A percentile compares a stretch with the other conserved stretches of the same genome.
These are phyloP conservation scores for Leishmania amazonensis DNA, from an alignment of 208 protist genomes.

Conservation along the genomic window DNA sequence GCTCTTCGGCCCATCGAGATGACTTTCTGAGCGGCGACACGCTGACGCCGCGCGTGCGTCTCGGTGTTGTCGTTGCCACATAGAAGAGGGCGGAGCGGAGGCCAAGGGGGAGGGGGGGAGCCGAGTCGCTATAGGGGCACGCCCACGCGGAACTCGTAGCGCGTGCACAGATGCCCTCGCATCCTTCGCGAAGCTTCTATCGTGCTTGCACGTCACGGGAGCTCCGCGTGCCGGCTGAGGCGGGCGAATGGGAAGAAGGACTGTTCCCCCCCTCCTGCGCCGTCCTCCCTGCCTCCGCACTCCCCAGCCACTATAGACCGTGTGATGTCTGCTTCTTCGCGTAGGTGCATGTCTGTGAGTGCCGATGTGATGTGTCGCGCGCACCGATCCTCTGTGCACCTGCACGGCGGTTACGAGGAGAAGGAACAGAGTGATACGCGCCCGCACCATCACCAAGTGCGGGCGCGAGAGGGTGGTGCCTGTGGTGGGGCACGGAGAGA, in stretches of 20 bases:
- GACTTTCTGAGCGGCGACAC: slow-evolving; percentile 4
- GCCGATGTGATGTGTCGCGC: neutral
- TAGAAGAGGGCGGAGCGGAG: neutral
- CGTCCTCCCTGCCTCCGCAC: neutral
- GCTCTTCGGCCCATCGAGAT: slow-evolving; percentile 30
- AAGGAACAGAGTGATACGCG: neutral
- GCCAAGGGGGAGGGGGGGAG: neutral
- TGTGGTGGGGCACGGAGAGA: neutral
- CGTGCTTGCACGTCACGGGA: neutral
- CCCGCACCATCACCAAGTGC: neutral
- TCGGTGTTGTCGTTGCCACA: neutral
- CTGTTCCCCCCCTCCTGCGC: neutral
- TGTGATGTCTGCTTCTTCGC: neutral
- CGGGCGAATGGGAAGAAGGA: neutral
- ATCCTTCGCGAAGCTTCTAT: neutral
- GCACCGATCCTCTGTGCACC: neutral
- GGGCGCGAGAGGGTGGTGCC: neutral
- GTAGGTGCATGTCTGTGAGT: neutral
- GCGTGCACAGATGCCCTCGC: neutral
- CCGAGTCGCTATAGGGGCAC: neutral
- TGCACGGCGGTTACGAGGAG: neutral
- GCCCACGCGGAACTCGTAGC: neutral
- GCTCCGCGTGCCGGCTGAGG: too few relatives aligned
- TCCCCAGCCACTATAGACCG: neutral
- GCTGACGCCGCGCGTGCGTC: neutral